Evolutionary conservation across 1,139 yeast species (phyloP), one percentile per base, ranked within the genome.

Genomic region (Suhomyces yuchorum): DNA sequence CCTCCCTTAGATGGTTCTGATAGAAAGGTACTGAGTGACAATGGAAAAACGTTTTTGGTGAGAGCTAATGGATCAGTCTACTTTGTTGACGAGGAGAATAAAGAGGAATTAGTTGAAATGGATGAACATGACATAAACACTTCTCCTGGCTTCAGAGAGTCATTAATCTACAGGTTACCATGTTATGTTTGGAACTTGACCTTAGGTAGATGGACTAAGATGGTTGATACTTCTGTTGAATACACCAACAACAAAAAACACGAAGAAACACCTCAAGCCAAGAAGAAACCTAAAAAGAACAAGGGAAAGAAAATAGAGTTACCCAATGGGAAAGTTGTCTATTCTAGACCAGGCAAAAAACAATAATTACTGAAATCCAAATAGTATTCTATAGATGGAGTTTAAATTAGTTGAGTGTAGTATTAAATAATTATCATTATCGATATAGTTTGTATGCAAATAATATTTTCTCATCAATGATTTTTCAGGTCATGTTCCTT

Each of bases 41-140:
- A 60, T 43, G 90, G 87, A 2, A 83, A 81, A 60, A 72, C 75
- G 35, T 85, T 91, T 55, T 56, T 81, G 39, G 86, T 91, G 3
- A 79, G 83, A 51, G 77, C 85, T 19, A 83, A 81, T 48, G 96
- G 96, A n/a, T 67, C 71, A 2, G 91, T 91, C 11, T 82, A 72
- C 63, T 67, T 86, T 37, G 65, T 82, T 15, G 90, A 86, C 51
- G 66, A 67, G n/a, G 78, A 75, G 36, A 78, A 73, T 9, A 66
- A 67, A 19, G 77, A 72, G 20, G 68, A 61, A n/a, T 57, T 66
- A 42, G 55, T 63, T 24, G 53, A 58, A 26, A 54, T 75, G 47
- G 73, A 72, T 49, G 78, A 77, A 35, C 59, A 67, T 50, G 78
- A 75, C 24, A 68, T 78, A 37, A 63, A 66, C 42, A 50, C 59